Evolutionary conservation across 2,329 filamentous ascomycete genomes (phyloP).

Genomic region (Diaporthe vaccinii): DNA sequence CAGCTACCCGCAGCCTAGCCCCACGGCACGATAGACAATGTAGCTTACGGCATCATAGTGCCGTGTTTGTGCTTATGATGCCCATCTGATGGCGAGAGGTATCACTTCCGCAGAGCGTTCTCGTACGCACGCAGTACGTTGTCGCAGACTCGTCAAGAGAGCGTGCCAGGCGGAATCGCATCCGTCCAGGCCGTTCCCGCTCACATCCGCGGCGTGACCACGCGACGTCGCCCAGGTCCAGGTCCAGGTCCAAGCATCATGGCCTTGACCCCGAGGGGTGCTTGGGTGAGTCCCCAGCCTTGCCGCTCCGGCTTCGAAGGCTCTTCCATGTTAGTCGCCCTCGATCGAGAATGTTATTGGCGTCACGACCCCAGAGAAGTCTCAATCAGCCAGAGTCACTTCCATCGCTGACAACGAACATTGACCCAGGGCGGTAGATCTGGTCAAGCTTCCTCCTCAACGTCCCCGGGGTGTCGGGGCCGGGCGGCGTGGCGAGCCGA

Average conservation of each 20-base stretch:
- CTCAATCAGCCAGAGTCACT: not conserved
- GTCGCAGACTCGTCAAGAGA: not conserved
- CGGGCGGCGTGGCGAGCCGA: not conserved
- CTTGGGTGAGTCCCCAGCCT: not conserved
- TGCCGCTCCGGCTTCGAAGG: not conserved
- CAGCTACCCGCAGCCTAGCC: not conserved
- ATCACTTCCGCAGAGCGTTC: not conserved
- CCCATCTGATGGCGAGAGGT: not conserved
- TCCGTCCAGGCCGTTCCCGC: not conserved
- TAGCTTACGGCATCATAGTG: not conserved
- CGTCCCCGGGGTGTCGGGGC: not conserved
- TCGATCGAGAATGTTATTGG: not conserved
- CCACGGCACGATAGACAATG: not conserved
- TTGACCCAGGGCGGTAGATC: slow-evolving; percentile 1
- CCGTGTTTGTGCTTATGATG: not conserved
- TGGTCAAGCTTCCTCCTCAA: slow-evolving; percentile 26
- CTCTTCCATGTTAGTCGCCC: not conserved
- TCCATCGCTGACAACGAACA: not conserved
- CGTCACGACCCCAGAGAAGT: not conserved
- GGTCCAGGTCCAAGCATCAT: not conserved
- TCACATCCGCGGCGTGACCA: not conserved
- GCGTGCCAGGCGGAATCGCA: not conserved
- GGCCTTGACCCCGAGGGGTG: not conserved
- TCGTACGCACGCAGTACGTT: not conserved
- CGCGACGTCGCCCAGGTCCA: not conserved